These are phyloP conservation scores for Alternaria burnsii DNA, from an alignment of 2,329 filamentous ascomycete genomes.

Conservation along the genomic window DNA sequence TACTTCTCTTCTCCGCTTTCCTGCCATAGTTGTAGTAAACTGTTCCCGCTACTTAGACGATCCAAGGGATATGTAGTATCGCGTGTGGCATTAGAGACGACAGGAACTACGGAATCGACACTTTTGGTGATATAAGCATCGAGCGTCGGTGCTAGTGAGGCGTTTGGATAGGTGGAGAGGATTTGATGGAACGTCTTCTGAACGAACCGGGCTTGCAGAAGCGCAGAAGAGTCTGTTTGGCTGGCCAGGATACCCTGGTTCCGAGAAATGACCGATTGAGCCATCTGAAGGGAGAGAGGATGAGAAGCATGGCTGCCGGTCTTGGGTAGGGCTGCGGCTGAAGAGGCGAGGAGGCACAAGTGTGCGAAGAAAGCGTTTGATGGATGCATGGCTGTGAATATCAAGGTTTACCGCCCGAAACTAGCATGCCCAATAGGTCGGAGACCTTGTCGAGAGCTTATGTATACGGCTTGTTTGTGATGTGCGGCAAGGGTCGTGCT, in stretches of 20 bases:
- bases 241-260: constrained; percentile 41
- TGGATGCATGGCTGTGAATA: neutral
- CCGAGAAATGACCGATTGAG: constrained; percentile 43
- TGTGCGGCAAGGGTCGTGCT: constrained; percentile 1
- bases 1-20: constrained; percentile 23
- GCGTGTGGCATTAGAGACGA: constrained; percentile 27
- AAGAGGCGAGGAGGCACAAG: neutral
- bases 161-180: constrained; percentile 12
- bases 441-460: neutral
- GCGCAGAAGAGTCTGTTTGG: constrained; percentile 25
- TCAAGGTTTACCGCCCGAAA: neutral
- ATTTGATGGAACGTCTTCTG: constrained; percentile 42
- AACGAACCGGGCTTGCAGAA: constrained; percentile 45
- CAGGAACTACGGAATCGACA: neutral
- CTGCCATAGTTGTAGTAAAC: constrained; percentile 29
- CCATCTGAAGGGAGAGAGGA: constrained; percentile 32
- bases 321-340: constrained; percentile 4
- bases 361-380: neutral
- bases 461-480: neutral
- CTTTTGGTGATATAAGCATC: constrained; percentile 13
- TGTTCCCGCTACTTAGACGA: constrained; percentile 41
- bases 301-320: neutral
- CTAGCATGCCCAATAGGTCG: neutral
- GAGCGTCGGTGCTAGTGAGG: neutral
- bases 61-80: constrained; percentile 40